phyloP scores from a whole-genome alignment of 75 land plant species.

The Pinus taeda region DNA sequence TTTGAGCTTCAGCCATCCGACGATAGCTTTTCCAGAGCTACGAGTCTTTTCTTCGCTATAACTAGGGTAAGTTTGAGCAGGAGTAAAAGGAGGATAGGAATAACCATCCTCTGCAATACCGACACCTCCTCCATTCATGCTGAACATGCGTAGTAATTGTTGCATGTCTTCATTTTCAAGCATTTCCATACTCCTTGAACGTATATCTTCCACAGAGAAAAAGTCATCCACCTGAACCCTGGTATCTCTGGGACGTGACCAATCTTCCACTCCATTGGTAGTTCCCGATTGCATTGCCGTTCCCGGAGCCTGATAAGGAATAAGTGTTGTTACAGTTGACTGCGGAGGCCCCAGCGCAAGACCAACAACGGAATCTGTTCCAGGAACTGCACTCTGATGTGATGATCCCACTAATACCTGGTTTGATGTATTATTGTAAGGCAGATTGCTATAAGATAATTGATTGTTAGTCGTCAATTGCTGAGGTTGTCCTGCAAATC shows the following conservation, averaged over 20 bases:
- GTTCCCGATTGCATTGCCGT: conserved; percentile 18
- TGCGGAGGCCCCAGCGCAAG: conserved; percentile 64
- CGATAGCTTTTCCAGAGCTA: conserved; percentile 63
- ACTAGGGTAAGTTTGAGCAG: conserved; percentile 32
- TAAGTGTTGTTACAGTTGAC: conserved; percentile 13
- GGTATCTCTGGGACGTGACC: conserved; percentile 32
- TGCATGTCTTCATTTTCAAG: conserved; percentile 95
- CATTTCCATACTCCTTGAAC: conserved; percentile 72
- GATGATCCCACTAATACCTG: conserved; percentile 18
- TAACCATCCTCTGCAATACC: conserved; percentile 52
- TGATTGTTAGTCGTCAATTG: conserved; percentile 23
- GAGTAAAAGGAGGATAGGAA: conserved; percentile 34
- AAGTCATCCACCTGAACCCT: conserved; percentile 54
- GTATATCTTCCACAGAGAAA: conserved; percentile 81
- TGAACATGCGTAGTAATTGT: conserved; percentile 66
- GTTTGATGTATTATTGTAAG: conserved; percentile 27
- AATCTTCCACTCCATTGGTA: conserved; percentile 41
- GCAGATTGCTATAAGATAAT: conserved; percentile 14
- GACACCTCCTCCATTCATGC: conserved; percentile 37
- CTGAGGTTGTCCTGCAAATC: conserved; percentile 25
- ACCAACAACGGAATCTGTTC: conserved; percentile 27
- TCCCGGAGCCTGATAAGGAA: conserved; percentile 21
- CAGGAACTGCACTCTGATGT: conserved; percentile 14
- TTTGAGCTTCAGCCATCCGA: conserved; percentile 94
- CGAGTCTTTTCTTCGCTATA: conserved; percentile 42